Evolutionary conservation across 345 rosid species (phyloP).

Genomic region (Dipteronia dyeriana): DNA sequence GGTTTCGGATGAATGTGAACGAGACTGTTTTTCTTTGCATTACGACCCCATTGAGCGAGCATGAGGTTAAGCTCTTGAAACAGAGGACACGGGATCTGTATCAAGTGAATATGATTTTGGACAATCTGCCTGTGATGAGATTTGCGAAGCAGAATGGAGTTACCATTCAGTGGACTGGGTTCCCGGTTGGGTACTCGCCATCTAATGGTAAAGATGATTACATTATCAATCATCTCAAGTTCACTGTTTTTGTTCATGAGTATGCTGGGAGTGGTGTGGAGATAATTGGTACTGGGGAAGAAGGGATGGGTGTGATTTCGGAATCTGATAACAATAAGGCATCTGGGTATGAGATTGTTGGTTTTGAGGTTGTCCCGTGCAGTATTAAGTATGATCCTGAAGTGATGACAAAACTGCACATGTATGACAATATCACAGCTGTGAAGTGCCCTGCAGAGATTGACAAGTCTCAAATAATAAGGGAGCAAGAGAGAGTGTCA

Average conservation of each 20-base stretch:
- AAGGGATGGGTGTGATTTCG: constrained; percentile 77
- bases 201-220: constrained; percentile 72
- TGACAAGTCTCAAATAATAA: constrained; percentile 79
- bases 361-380: constrained; percentile 82
- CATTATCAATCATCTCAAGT: constrained; percentile 80
- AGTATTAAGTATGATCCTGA: constrained; percentile 66
- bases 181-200: constrained; percentile 72
- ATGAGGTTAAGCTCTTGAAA: constrained; percentile 83
- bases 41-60: constrained; percentile 55
- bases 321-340: constrained; percentile 73
- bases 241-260: constrained; percentile 73
- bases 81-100: constrained; percentile 80
- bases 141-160: constrained; percentile 64
- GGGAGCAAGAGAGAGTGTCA: constrained; percentile 66
- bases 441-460: constrained; percentile 70
- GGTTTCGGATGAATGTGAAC: constrained; percentile 67
- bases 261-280: constrained; percentile 71
- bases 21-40: constrained; percentile 77
- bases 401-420: constrained; percentile 58
- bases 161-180: constrained; percentile 85
- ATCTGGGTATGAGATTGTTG: constrained; percentile 75
- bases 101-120: constrained; percentile 87
- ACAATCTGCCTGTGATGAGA: constrained; percentile 85
- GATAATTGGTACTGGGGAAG: constrained; percentile 85
- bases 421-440: constrained; percentile 56